Evolutionary conservation across 345 rosid species (phyloP).

Genomic region (Eucalyptus erythrocorys): DNA sequence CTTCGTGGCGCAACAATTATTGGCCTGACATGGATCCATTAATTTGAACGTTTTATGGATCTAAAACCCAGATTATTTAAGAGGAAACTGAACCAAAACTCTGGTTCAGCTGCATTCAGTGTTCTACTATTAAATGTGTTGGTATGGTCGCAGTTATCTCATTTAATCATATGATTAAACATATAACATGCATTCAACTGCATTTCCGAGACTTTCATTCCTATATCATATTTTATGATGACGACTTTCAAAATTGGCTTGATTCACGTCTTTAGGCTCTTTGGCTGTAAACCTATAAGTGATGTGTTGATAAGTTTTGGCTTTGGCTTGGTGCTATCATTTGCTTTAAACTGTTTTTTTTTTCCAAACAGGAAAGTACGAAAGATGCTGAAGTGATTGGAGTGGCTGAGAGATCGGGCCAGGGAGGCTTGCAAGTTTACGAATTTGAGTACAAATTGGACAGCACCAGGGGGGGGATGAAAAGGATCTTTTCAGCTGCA

Average conservation of each 20-base stretch:
- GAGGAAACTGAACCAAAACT: no score
- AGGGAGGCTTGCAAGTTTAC: slow-evolving; percentile 47
- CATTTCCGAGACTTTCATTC: background rate
- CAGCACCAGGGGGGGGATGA: slow-evolving; percentile 80
- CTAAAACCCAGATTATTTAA: no score
- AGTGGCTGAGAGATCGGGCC: slow-evolving; percentile 58
- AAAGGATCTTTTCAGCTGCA: slow-evolving; percentile 77
- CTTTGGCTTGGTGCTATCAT: background rate
- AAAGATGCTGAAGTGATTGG: slow-evolving; percentile 62
- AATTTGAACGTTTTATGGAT: no score
- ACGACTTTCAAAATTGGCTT: background rate
- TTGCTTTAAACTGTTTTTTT: background rate
- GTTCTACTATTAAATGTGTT: background rate
- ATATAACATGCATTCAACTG: background rate
- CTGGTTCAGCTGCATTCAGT: background rate
- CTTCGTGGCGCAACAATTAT: background rate
- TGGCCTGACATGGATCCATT: background rate
- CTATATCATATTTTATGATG: background rate
- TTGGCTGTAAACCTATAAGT: background rate
- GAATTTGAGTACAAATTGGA: slow-evolving; percentile 79
- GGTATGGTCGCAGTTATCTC: background rate
- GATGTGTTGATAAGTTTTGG: background rate
- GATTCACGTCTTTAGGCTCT: background rate
- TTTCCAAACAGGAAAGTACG: slow-evolving; percentile 61
- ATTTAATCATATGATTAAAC: background rate